Evolutionary conservation across 2,329 filamentous ascomycete genomes (phyloP).

Genomic region (Whalleya microplaca): DNA sequence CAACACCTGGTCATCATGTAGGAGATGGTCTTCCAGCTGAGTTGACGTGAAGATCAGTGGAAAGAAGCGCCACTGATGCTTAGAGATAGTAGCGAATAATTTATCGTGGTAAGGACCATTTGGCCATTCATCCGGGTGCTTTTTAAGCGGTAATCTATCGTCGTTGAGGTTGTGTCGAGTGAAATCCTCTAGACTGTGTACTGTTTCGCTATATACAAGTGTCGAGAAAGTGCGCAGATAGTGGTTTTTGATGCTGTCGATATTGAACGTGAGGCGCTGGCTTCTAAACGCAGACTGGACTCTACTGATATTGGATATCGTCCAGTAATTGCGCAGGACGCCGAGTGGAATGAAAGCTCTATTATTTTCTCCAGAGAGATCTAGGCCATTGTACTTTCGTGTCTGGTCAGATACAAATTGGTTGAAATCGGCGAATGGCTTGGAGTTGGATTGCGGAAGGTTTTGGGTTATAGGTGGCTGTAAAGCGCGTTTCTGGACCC

Average conservation of each 20-base stretch:
- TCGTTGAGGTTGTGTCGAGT: constrained; percentile 14
- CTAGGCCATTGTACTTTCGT: constrained; percentile 1
- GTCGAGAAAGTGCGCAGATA: constrained; percentile 21
- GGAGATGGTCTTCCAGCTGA: constrained; percentile 8
- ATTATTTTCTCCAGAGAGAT: constrained; percentile 4
- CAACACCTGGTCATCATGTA: constrained; percentile 1
- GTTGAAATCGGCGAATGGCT: constrained; percentile 5
- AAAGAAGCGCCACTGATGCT: constrained; percentile 20
- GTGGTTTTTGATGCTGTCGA: constrained; percentile 6
- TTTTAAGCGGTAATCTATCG: constrained; percentile 7
- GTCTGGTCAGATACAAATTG: constrained; percentile 3
- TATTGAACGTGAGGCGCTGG: constrained; percentile 3
- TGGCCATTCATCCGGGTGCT: constrained; percentile 3
- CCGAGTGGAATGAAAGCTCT: constrained; percentile 7
- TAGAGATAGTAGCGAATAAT: constrained; percentile 1
- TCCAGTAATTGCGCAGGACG: constrained; percentile 14
- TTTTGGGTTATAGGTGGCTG: neutral
- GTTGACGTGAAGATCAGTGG: constrained; percentile 6
- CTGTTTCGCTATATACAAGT: constrained; percentile 12
- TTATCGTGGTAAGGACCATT: constrained; percentile 3
- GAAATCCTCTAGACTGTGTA: constrained; percentile 5
- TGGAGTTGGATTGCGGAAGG: neutral
- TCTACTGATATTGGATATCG: neutral
- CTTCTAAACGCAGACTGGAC: constrained; percentile 6
- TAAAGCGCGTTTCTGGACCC: neutral